Evolutionary conservation across 2,329 filamentous ascomycete species (phyloP), one percentile per base, ranked within the genome.

Genomic region (Gliomastix tumulicola): DNA sequence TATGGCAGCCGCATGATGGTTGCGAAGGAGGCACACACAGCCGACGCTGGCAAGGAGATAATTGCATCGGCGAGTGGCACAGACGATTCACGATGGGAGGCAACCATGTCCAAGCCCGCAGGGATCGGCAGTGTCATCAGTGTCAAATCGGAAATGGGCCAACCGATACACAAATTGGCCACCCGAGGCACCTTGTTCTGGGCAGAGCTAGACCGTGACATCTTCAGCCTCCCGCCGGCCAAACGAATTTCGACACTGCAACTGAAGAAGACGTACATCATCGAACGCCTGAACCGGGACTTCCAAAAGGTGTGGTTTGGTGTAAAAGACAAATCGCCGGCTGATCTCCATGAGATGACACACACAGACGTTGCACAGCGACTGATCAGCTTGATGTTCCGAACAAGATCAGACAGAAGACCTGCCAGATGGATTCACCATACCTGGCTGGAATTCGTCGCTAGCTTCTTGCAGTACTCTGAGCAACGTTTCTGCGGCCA

Each of bases 111-210:
- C 67, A 86, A 85, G n/a, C 74, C 88, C 18, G 84, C 89, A 10
- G 10, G 10, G 12, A 22, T 15, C 39, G 92, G 92, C 51, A 92
- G 92, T 57, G 80, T 98, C 44, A 90, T 98, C 51, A 98, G 92
- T 20, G 92, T 98, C 34, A 79, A 88, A 45, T 98, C 92, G 2
- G 92, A 98, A 65, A 98, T 98, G 92, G 92, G 92, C 32, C 92
- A 98, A 71, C 92, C 92, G 6, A 98, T 98, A 43, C 92, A 98
- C 71, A 98, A 98, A 70, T 78, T 98, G 41, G 92, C 92, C n/a
- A 98, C 92, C 34, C 84, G 92, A 41, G 92, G 92, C 75, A 89
- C 98, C 33, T 71, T 79, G 37, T 95, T 98, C 71, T 98, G 92
- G 92, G 83, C 88, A 34, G 92, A 98, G 66, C 95, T 98, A 88